These are phyloP conservation scores for Aspergillus brunneoviolaceus DNA, from an alignment of 2,329 filamentous ascomycete species.

Conservation along the genomic window DNA sequence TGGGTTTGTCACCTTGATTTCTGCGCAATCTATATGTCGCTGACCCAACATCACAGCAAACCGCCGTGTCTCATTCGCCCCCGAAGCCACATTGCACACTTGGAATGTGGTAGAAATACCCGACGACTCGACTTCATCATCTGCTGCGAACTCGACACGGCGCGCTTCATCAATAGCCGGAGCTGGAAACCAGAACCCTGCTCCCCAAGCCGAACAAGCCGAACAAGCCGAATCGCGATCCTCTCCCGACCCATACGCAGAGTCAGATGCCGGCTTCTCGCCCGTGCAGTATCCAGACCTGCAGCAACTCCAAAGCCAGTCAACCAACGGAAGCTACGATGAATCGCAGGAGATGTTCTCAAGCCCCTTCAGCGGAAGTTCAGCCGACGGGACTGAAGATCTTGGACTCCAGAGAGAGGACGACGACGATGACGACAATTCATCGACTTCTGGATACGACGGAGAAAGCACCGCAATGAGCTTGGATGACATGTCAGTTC, in stretches of 20 bases:
- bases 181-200: constrained; percentile 28
- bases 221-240: constrained; percentile 48
- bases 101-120: constrained; percentile 91
- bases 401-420: constrained; percentile 44
- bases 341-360: constrained; percentile 67
- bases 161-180: constrained; percentile 63
- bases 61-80: constrained; percentile 92
- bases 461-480: constrained; percentile 79
- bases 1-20: constrained; percentile 51
- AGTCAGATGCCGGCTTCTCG: constrained; percentile 58
- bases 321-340: constrained; percentile 47
- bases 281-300: constrained; percentile 65
- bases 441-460: constrained; percentile 53
- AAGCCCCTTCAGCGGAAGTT: constrained; percentile 70
- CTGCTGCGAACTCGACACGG: constrained; percentile 70
- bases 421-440: constrained; percentile 37
- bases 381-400: constrained; percentile 48
- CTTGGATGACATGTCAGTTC: constrained; percentile 72
- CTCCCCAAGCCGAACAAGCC: constrained; percentile 47
- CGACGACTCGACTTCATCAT: constrained; percentile 80
- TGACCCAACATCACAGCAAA: constrained; percentile 57
- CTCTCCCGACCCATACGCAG: constrained; percentile 60
- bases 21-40: not conserved
- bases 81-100: constrained; percentile 93
- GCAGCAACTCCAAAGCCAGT: constrained; percentile 56